Evolutionary conservation across 108 stramenopile genomes (phyloP).

Genomic region (Epipyxis sp.): DNA sequence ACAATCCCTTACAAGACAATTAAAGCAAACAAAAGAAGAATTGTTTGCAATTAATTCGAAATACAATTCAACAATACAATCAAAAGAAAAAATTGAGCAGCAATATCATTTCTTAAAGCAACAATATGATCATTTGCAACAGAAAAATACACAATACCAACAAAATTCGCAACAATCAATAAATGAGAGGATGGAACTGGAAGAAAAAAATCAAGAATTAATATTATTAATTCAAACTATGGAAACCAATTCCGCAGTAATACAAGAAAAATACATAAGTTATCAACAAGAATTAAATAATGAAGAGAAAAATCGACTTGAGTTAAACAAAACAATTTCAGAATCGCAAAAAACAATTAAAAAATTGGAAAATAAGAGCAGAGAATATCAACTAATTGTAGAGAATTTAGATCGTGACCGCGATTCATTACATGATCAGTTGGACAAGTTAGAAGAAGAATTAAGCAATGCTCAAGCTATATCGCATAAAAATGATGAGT

Average conservation of each 20-base stretch:
- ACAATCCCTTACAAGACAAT: too few species aligned
- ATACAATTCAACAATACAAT: too few species aligned
- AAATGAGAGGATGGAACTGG: not conserved
- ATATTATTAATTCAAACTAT: not conserved
- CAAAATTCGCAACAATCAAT: not conserved
- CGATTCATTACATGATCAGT: not conserved
- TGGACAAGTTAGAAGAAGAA: not conserved
- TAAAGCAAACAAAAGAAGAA: too few species aligned
- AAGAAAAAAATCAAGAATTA: not conserved
- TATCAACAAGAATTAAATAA: too few species aligned
- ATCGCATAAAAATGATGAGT: not conserved
- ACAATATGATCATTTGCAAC: not conserved
- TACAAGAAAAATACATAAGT: too few species aligned
- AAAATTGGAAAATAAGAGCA: not conserved
- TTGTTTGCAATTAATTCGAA: too few species aligned
- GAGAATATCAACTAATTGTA: not conserved
- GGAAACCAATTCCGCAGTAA: too few species aligned
- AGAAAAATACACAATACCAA: not conserved
- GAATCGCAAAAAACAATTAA: not conserved
- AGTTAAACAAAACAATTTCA: too few species aligned
- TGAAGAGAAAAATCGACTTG: too few species aligned
- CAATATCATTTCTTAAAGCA: not conserved
- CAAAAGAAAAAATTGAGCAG: not conserved
- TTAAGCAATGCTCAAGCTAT: not conserved
- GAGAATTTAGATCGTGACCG: not conserved